Conservation (phyloP, 352 stramenopile species). For the Phytophthora cactorum region DNA sequence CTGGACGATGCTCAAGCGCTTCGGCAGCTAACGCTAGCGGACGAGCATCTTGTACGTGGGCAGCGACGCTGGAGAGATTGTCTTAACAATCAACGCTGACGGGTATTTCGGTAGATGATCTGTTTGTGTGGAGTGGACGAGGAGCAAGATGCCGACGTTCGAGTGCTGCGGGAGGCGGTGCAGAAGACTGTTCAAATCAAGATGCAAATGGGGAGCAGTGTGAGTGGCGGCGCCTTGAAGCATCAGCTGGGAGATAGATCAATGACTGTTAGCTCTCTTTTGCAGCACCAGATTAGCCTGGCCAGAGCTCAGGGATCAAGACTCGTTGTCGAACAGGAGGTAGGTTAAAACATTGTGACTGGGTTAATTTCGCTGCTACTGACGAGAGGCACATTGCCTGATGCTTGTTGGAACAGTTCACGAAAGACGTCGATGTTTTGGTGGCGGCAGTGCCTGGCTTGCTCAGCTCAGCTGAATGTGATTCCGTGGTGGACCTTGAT, state of each 20-base stretch:
- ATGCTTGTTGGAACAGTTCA: constrained; percentile 41
- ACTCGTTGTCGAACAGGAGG: constrained; percentile 46
- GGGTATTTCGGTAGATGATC: constrained; percentile 40
- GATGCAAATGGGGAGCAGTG: constrained; percentile 52
- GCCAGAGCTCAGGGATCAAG: constrained; percentile 26
- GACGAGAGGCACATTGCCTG: not conserved
- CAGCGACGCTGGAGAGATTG: not conserved
- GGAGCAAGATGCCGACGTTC: constrained; percentile 27
- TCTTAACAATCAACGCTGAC: not conserved
- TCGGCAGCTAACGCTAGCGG: constrained; percentile 36
- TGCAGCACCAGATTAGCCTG: constrained; percentile 54
- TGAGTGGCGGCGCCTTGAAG: constrained; percentile 17
- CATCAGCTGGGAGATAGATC: not conserved
- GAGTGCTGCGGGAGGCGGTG: constrained; percentile 41
- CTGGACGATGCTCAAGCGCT: constrained; percentile 30
- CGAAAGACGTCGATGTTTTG: constrained; percentile 32
- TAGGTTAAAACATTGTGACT: constrained; percentile 34
- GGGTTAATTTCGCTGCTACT: not conserved
- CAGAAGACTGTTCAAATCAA: constrained; percentile 58
- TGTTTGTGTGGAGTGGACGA: constrained; percentile 46
- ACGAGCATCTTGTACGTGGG: constrained; percentile 49
- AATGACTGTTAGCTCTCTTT: constrained; percentile 8
- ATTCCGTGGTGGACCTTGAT: constrained; percentile 38
- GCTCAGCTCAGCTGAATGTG: constrained; percentile 5
- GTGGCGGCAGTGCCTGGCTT: constrained; percentile 31